Evolutionary conservation across 345 rosid species (phyloP), one percentile per base, ranked within the genome.

Genomic region (Salix brachista): DNA sequence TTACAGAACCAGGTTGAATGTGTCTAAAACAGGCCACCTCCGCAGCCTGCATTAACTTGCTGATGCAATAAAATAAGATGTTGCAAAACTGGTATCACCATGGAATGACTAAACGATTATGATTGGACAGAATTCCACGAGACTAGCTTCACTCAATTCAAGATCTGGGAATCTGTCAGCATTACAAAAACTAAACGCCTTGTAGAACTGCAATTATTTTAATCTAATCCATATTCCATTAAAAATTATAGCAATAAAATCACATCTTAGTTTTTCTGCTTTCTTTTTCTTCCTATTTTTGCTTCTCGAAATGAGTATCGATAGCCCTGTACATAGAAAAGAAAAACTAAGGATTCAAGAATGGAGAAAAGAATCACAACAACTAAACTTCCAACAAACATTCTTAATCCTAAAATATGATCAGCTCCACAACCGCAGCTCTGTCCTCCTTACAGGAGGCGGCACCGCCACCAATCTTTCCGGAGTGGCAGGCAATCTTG

Each of bases 401-500:
- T 50, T 56, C 26, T 56, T 56, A n/a, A 56, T 56, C 62, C 62
- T 56, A 56, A 56, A 56, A 9, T 41, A 41, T 32, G 34, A 52
- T 56, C 62, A 56, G 62, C 26, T n/a, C 62, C 26, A 3, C 4
- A 58, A 0, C 16, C n/a, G 28, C 23, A 58, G 14, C 28, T 10
- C 62, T 23, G 62, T 58, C 28, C 62, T 58, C 62, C 28, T n/a
- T 0, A n/a, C 26, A 5, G 82, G 14, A 11, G 46, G 71, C 34
- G 69, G 70, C n/a, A 37, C 17, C 69, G 3, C 76, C 26, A 64
- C n/a, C 12, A 66, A 65, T 25, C 78, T 11, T 16, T 77, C 77
- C 14, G 46, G 94, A 1, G 92, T 84, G 1, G 83, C 81, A 28
- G 88, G 97, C 73, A 90, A 75, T 84, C 97, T 83, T 3, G 91